Evolutionary conservation across 2,329 filamentous ascomycete species (phyloP).

Genomic region (Pseudopithomyces maydicus): DNA sequence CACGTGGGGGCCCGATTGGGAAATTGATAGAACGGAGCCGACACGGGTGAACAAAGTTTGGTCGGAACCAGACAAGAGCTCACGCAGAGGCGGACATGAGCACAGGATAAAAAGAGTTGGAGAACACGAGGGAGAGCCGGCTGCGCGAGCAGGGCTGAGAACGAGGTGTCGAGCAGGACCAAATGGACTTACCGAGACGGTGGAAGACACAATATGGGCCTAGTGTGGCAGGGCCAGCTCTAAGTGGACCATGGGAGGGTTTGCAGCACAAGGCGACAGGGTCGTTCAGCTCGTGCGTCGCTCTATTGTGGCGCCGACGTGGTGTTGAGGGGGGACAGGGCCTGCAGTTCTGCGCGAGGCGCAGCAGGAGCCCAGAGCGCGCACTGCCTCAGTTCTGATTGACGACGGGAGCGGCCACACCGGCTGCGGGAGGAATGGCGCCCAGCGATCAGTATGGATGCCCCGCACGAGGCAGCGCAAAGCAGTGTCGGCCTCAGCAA

Average conservation of each 20-base stretch:
- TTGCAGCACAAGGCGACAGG: conserved; percentile 12
- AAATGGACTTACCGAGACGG: conserved; percentile 26
- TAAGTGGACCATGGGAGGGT: conserved; percentile 11
- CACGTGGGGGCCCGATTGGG: conserved; percentile 12
- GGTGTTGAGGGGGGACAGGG: conserved; percentile 15
- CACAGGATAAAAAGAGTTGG: conserved; percentile 8
- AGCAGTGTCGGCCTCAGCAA: conserved; percentile 2
- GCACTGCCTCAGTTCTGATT: neutral
- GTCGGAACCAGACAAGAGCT: neutral
- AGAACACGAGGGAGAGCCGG: conserved; percentile 17
- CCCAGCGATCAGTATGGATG: conserved; percentile 5
- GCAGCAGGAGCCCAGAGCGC: conserved; percentile 19
- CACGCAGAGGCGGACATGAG: conserved; percentile 1
- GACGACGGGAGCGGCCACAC: conserved; percentile 11
- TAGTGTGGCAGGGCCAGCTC: conserved; percentile 22
- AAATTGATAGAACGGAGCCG: conserved; percentile 4
- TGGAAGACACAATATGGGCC: conserved; percentile 14
- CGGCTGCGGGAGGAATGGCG: conserved; percentile 12
- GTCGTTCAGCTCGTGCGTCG: conserved; percentile 9
- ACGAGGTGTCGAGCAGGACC: conserved; percentile 7
- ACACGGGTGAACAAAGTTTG: neutral
- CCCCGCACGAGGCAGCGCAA: conserved; percentile 10
- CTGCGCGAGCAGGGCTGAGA: conserved; percentile 4
- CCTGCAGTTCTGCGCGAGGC: conserved; percentile 9
- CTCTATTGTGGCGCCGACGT: conserved; percentile 1